phyloP scores from a whole-genome alignment of 768 basidiomycete species.

The Kwoniella dendrophila region DNA sequence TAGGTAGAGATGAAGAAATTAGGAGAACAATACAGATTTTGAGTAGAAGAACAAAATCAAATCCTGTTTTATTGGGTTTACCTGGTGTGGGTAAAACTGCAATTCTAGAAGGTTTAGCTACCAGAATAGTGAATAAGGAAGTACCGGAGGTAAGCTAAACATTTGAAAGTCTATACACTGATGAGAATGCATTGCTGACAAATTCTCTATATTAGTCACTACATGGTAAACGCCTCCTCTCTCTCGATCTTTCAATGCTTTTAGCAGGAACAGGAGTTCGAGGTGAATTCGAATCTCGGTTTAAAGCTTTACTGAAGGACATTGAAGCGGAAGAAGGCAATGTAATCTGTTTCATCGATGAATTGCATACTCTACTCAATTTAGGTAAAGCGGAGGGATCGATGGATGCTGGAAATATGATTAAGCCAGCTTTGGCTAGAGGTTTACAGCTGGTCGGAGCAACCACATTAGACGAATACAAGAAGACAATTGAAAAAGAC shows the following conservation, averaged over 20 bases:
- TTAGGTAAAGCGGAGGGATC: constrained; percentile 89
- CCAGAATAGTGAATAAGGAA: constrained; percentile 80
- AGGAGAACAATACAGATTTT: constrained; percentile 87
- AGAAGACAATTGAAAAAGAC: constrained; percentile 88
- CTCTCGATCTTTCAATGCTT: constrained; percentile 78
- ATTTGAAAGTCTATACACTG: background rate
- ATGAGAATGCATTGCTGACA: too few relatives aligned
- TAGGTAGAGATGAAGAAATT: constrained; percentile 73
- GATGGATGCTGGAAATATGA: constrained; percentile 85
- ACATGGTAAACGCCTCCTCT: constrained; percentile 81
- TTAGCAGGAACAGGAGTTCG: constrained; percentile 89
- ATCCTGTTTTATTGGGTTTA: constrained; percentile 73
- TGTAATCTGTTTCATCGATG: constrained; percentile 91
- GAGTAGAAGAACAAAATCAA: constrained; percentile 85
- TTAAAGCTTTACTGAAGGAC: constrained; percentile 84
- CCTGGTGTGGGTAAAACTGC: constrained; percentile 94
- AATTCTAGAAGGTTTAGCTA: constrained; percentile 85
- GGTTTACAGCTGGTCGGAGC: constrained; percentile 88
- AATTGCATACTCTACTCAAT: constrained; percentile 68
- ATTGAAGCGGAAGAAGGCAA: constrained; percentile 76
- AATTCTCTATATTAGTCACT: constrained; percentile 65
- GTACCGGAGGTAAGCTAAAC: constrained; percentile 73
- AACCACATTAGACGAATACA: constrained; percentile 86
- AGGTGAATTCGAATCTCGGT: constrained; percentile 91
- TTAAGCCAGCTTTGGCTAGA: constrained; percentile 84